Evolutionary conservation across 495 filamentous ascomycete species (phyloP), one percentile per base, ranked within the genome.

Genomic region (Chaetomium cochliodes): DNA sequence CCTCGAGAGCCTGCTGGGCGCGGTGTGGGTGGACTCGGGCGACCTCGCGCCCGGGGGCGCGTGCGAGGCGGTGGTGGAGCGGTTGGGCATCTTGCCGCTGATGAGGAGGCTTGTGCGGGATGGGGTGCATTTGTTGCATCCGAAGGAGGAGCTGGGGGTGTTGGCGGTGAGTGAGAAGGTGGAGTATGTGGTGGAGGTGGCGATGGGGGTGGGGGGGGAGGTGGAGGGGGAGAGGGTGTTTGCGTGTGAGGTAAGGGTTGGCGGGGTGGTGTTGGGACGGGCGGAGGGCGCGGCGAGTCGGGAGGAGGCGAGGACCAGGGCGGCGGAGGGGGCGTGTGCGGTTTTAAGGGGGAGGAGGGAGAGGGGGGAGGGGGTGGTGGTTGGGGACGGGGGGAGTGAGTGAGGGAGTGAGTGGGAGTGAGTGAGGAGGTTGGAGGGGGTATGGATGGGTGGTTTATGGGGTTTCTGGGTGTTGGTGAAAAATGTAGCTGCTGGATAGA

Each of bases 1-100:
- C 12, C 78, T 97, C 46, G 94, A 98, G 80, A 84, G 82, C 56
- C 65, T 93, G 1, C 74, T 97, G 1, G 94, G 92, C 0, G 94
- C 93, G 0, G 84, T 97, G 0, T 98, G 89, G 78, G 79, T 96
- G 57, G 94, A 97, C 72, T 90, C 0, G 90, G 90, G 46, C 16
- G 46, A 50, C 16, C 8, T 84, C 5, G 69, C 93, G n/a, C n/a
- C n/a, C n/a, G n/a, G n/a, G 26, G 76, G 73, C 0, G 74, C 64
- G 0, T 92, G 89, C 65, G 74, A 77, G 28, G 62, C 37, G 0
- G 82, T 97, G 44, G 66, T 89, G 0, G 86, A 90, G 64, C 70
- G 79, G 2, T 67, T 90, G 0, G 91, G 92, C 0, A 74, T 97
- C 13, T 59, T 92, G 37, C 68, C 72, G n/a, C 86, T 85, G 63